Evolutionary conservation across 83 land plant species (phyloP), one percentile per base, ranked within the genome.

Genomic region (Picea mariana): DNA sequence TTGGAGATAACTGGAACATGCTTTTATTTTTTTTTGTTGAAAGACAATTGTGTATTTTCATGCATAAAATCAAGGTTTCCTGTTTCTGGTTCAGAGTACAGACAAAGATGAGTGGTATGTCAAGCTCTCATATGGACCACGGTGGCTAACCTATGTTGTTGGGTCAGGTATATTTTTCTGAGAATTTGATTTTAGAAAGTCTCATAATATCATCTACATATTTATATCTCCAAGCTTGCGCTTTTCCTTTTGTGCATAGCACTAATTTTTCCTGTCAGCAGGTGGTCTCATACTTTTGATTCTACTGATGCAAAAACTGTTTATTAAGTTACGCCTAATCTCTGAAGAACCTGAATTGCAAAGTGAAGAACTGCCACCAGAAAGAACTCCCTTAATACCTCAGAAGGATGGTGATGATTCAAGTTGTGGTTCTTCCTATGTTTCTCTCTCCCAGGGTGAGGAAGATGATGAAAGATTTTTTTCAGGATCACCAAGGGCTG

Each of bases 391-490:
- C 34, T 76, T 91, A 76, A 86, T 91, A 12, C 6, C 77, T 23
- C 81, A 55, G 31, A 87, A 91, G 72, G 91, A 91, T 67, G 91
- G 87, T 60, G 91, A 89, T 67, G 47, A 75, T 72, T 77, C 78
- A 60, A 89, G 93, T 80, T 87, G 82, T 85, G 91, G 93, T 63
- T 91, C 93, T 49, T 89, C 93, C 24, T 87, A 87, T 83, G 92
- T 88, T 64, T 90, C 90, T 75, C 67, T 82, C 18, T 91, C 93
- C 15, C 75, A 84, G 44, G 91, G 85, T 80, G 93, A 85, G 15
- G 91, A 87, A 71, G 89, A 87, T 55, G 31, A 83, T 49, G 89
- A 87, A 15, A 23, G 34, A 66, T 62, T 52, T 20, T 55, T 40
- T 40, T 62, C 55, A 9, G 69, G 21, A 75, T 62, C 82, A 20